These are phyloP conservation scores for Silene coronaria DNA, from an alignment of 179 eudicot species.

Conservation along the genomic window DNA sequence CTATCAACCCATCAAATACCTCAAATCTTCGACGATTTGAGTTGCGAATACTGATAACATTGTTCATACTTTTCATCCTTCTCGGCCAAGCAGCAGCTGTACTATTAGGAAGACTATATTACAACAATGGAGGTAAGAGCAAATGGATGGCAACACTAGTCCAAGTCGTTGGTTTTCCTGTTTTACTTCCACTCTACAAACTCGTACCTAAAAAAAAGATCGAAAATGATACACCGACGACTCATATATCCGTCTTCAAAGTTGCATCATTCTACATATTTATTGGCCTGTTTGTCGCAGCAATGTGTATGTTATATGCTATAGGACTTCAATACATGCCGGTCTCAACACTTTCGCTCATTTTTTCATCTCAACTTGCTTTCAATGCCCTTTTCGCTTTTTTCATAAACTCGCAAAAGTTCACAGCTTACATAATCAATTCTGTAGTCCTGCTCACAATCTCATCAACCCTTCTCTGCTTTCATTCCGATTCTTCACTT, in stretches of 20 bases:
- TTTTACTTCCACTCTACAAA: conserved; percentile 44
- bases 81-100: conserved; percentile 40
- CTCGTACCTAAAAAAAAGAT: conserved; percentile 14
- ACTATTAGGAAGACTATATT: conserved; percentile 52
- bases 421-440: conserved; percentile 55
- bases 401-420: conserved; percentile 53
- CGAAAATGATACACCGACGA: neutral
- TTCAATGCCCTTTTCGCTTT: conserved; percentile 62
- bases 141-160: conserved; percentile 52
- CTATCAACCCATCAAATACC: conserved; percentile 2
- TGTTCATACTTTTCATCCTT: conserved; percentile 38
- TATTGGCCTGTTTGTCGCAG: conserved; percentile 48
- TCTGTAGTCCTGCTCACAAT: conserved; percentile 54
- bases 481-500: conserved; percentile 20
- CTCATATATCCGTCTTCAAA: neutral
- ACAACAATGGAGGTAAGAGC: conserved; percentile 57
- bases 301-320: conserved; percentile 38
- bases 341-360: conserved; percentile 57
- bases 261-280: conserved; percentile 25
- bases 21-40: conserved; percentile 16
- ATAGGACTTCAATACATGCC: conserved; percentile 59
- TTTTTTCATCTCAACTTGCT: conserved; percentile 54
- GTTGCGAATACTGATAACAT: conserved; percentile 41
- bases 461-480: conserved; percentile 44
- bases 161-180: conserved; percentile 48